A percentile compares a stretch with the other conserved stretches of the same genome.
phyloP scores from a whole-genome alignment of 2,329 filamentous ascomycete species.

The Colletotrichum sp. region DNA sequence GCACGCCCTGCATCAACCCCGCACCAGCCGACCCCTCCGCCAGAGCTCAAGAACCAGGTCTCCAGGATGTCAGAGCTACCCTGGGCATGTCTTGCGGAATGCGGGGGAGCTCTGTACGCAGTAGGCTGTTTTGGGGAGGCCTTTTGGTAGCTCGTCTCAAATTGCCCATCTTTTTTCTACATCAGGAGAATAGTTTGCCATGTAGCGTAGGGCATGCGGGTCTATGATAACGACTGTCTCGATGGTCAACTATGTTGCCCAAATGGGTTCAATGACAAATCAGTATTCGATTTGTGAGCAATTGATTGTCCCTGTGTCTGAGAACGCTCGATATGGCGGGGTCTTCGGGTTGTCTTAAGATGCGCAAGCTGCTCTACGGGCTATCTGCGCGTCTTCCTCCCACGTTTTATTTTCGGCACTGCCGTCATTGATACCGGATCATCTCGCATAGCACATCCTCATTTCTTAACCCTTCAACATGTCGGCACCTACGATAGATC shows the following conservation, averaged over 20 bases:
- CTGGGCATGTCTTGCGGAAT: not conserved
- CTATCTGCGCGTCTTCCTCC: not conserved
- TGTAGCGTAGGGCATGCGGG: not conserved
- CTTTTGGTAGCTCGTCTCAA: not conserved
- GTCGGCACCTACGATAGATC: slow-evolving; percentile 45
- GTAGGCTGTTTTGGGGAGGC: not conserved
- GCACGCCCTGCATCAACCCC: not conserved
- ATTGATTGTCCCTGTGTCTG: not conserved
- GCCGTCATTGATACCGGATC: not conserved
- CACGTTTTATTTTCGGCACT: not conserved
- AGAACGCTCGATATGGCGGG: not conserved
- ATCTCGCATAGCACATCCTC: not conserved
- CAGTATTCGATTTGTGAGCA: not conserved
- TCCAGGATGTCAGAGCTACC: not conserved
- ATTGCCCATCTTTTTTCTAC: not conserved
- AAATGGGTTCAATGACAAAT: not conserved
- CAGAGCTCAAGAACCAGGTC: not conserved
- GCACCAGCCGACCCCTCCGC: not conserved
- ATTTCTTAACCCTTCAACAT: not conserved
- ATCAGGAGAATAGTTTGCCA: not conserved
- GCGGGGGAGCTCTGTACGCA: not conserved
- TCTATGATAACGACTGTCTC: not conserved
- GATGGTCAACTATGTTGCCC: not conserved
- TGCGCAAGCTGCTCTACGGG: not conserved
- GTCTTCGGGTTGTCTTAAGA: not conserved